Evolutionary conservation across 1,284 basidiomycete genomes (phyloP).

Genomic region (Cryptococcus sp.): DNA sequence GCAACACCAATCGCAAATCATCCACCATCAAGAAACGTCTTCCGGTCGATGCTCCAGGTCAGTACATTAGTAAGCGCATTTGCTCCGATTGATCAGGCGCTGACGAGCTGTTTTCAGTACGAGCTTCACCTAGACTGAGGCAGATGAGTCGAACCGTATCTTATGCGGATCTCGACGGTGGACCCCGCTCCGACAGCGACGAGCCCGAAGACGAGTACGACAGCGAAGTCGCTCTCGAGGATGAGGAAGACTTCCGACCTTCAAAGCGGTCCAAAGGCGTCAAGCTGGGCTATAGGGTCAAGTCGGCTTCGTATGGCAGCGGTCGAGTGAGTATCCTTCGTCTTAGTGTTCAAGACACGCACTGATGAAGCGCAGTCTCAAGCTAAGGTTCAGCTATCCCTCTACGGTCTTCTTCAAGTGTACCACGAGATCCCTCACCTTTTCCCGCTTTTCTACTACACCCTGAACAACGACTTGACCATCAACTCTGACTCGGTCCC

Average conservation of each 20-base stretch:
- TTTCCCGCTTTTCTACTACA: constrained; percentile 53
- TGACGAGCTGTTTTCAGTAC: constrained; percentile 27
- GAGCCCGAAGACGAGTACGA: constrained; percentile 32
- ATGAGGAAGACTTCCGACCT: constrained; percentile 45
- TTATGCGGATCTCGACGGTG: constrained; percentile 43
- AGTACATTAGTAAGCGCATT: constrained; percentile 15
- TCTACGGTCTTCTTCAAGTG: constrained; percentile 41
- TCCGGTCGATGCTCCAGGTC: constrained; percentile 32
- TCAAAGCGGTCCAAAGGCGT: constrained; percentile 30
- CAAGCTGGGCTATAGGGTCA: constrained; percentile 17
- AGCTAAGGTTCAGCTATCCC: constrained; percentile 30
- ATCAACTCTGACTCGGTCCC: constrained; percentile 51
- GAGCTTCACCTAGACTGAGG: constrained; percentile 43
- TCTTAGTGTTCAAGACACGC: not conserved
- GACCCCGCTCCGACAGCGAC: constrained; percentile 23
- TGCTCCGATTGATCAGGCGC: constrained; percentile 3
- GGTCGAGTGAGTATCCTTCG: not conserved
- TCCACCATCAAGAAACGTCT: constrained; percentile 26
- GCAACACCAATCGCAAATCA: constrained; percentile 11
- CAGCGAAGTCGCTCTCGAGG: constrained; percentile 26
- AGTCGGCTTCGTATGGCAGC: constrained; percentile 16
- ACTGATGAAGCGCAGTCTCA: not conserved
- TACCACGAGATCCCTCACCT: constrained; percentile 42
- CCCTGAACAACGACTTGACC: constrained; percentile 46
- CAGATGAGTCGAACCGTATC: constrained; percentile 42